Evolutionary conservation across 2,329 filamentous ascomycete species (phyloP).

Genomic region (Pseudogymnoascus sp.): DNA sequence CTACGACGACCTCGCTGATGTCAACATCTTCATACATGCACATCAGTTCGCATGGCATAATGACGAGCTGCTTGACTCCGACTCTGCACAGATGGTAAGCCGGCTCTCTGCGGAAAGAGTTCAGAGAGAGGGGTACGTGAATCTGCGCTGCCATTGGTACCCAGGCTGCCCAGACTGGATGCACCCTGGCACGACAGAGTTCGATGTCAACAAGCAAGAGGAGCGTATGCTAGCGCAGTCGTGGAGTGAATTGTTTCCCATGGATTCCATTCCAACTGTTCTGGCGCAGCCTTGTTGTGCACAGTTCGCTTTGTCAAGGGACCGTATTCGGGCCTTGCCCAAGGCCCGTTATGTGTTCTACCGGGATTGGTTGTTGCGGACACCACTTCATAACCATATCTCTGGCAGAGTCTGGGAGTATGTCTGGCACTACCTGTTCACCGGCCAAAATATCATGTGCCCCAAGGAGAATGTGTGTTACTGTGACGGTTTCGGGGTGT

Average conservation of each 20-base stretch:
- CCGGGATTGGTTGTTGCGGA: constrained; percentile 52
- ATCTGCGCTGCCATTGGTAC: constrained; percentile 49
- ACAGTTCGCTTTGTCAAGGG: constrained; percentile 54
- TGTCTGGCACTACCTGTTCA: constrained; percentile 46
- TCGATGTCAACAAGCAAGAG: constrained; percentile 38
- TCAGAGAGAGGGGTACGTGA: constrained; percentile 49
- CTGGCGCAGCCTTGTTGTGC: constrained; percentile 55
- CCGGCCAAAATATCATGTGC: constrained; percentile 22
- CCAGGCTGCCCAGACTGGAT: constrained; percentile 55
- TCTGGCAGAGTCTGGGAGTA: constrained; percentile 57
- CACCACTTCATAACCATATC: constrained; percentile 44
- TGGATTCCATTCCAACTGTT: constrained; percentile 38
- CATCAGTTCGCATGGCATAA: constrained; percentile 40
- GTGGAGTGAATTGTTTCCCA: constrained; percentile 41
- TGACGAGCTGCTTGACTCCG: constrained; percentile 20
- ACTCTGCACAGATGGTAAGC: constrained; percentile 19
- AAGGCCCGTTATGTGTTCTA: constrained; percentile 47
- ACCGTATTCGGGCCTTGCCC: constrained; percentile 42
- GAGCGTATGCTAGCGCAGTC: constrained; percentile 38
- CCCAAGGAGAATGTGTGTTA: constrained; percentile 24
- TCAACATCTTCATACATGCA: constrained; percentile 32
- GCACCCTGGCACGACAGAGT: constrained; percentile 36
- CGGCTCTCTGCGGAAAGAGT: constrained; percentile 30
- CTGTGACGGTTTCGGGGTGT: constrained; percentile 28
- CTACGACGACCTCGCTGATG: constrained; percentile 43